Conservation (phyloP, 1,284 basidiomycete species). For the Malassezia furfur region DNA sequence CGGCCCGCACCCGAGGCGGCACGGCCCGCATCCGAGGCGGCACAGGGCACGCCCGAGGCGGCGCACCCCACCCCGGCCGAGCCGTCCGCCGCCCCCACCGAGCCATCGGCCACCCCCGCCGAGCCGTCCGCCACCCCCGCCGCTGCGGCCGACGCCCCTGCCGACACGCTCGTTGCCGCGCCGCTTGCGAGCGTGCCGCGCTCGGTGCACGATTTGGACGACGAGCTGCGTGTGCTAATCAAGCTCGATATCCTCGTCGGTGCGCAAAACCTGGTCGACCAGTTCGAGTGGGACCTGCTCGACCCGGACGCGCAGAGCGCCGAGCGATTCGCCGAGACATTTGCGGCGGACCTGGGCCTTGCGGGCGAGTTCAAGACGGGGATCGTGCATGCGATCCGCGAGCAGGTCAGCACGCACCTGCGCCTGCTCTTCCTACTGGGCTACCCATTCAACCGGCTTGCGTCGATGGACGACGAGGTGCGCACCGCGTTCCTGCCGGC, state of each 20-base stretch:
- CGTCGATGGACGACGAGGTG: conserved; percentile 81
- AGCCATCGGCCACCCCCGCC: background rate
- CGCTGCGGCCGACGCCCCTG: background rate
- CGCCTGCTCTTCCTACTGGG: conserved; percentile 86
- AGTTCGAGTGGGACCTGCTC: conserved; percentile 95
- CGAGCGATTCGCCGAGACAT: conserved; percentile 83
- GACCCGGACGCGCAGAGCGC: conserved; percentile 64
- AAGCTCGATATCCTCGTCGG: conserved; percentile 96
- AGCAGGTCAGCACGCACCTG: conserved; percentile 83
- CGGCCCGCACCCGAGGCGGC: conserved; percentile 33
- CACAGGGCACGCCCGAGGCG: no score
- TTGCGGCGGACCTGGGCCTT: conserved; percentile 77
- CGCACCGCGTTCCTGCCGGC: conserved; percentile 77
- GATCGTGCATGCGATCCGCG: conserved; percentile 87
- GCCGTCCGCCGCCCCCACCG: no score
- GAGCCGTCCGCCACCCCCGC: no score
- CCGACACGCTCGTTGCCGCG: no score
- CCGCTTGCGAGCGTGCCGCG: no score
- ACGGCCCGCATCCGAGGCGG: background rate
- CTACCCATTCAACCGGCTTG: conserved; percentile 68
- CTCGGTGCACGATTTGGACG: no score
- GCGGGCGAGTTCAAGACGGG: conserved; percentile 80
- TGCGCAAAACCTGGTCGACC: conserved; percentile 83
- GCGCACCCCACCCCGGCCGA: background rate
- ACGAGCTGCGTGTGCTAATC: conserved; percentile 76